Evolutionary conservation across 2,329 filamentous ascomycete species (phyloP), one percentile per base, ranked within the genome.

Genomic region (Podosphaera fusca): DNA sequence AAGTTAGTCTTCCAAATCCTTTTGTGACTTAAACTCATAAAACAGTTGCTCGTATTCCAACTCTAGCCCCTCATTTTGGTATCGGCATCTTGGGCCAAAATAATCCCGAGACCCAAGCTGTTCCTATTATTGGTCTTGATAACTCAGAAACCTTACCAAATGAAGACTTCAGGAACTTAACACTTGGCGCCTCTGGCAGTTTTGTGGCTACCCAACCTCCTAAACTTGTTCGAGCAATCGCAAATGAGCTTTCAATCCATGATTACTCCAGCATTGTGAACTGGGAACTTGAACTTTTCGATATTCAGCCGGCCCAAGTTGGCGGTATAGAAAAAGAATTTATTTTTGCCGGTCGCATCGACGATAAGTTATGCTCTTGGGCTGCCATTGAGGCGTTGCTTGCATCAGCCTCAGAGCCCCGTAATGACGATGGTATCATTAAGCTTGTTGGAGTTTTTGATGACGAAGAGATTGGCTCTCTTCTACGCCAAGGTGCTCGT

Each of bases 321-420:
- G 83, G 86, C 62, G 92, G 92, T 10, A 70, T 98, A 58, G 86
- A 94, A 64, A 87, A 84, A 68, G 90, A 96, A 64, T 84, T 98
- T 68, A 94, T 98, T 70, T 95, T 90, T 62, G 90, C 87, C 7
- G 89, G 90, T 58, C 84, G 92, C 56, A 92, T 96, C 63, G 92
- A 98, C 68, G 92, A 98, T 72, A 96, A 95, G 74, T 82, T 98
- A 52, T 96, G 92, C 75, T 94, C 86, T 36, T 96, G 87, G 82
- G 81, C 88, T 6, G 90, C 92, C 6, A 76, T 95, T 56, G 82
- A 89, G 69, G 89, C 81, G 2, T 80, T 98, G 0, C 74, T 95
- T 34, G 80, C 83, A 55, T 80, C 82, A 21, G 73, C 78, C 10
- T 71, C 74, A 34, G 62, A 69, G 29, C 79, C 82, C 31, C 72